phyloP scores from a whole-genome alignment of 2,329 filamentous ascomycete genomes.

The Ophiostoma sp. region DNA sequence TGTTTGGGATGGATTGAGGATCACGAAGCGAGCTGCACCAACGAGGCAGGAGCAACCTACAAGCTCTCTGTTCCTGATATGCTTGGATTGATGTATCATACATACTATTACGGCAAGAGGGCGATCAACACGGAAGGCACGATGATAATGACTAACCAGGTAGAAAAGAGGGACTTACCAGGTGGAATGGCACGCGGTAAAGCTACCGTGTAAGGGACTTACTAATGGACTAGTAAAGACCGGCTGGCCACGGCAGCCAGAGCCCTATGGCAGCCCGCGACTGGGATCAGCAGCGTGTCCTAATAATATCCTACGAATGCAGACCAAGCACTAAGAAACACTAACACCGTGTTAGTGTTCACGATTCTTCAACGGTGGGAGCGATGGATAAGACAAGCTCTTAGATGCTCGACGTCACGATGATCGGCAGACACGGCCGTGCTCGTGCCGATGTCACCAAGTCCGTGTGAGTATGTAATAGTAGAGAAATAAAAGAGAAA shows the following conservation, averaged over 20 bases:
- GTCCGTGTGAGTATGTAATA: background rate
- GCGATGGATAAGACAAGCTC: background rate
- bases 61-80: background rate
- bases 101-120: too few species aligned
- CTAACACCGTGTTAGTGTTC: background rate
- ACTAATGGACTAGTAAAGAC: conserved; percentile 1
- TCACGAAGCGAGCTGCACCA: background rate
- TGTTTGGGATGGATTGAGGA: background rate
- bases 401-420: background rate
- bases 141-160: background rate
- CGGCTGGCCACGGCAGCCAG: background rate
- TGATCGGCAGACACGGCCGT: conserved; percentile 8
- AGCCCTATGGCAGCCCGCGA: background rate
- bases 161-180: background rate
- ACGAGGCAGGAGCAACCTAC: background rate
- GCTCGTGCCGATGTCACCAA: background rate
- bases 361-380: background rate
- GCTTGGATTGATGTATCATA: too few species aligned
- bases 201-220: conserved; percentile 5
- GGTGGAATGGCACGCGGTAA: background rate
- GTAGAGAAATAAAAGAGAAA: too few species aligned
- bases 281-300: too few species aligned
- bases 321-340: background rate
- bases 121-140: background rate
- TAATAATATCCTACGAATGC: too few species aligned